Base-by-base conservation (phyloP, 1,284 basidiomycete species). In the Cryptococcus sp. region DNA sequence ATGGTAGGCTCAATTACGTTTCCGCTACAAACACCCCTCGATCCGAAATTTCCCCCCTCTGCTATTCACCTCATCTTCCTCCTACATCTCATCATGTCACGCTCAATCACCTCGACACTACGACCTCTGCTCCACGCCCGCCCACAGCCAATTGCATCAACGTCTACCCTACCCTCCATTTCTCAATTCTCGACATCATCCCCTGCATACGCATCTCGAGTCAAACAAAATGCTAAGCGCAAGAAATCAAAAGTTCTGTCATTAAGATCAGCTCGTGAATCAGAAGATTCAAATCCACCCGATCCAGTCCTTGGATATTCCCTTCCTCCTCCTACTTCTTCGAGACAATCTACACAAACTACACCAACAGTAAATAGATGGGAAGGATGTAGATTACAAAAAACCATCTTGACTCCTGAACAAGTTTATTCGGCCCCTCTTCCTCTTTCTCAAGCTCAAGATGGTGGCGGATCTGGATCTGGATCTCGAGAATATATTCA, bases 181-280 rank as follows among this genome's bases (percentile, higher is more conserved):
- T 24, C 37, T 37, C 25, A 42, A 16, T 62, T 56, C 58, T 66
- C 64, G 42, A 56, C 61, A 49, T 48, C 65, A n/a, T 46, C 66
- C n/a, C 45, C 62, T 10, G 22, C 45, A 22, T 46, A 53, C 36
- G 55, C 52, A 5, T 55, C 57, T 16, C 56, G 55, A 36, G 57
- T 59, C 22, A 61, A 62, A 32, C 53, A 64, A 16, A 46, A 54
- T 10, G 63, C 64, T 18, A 64, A 66, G 37, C 48, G 60, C 23
- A 60, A 62, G 32, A 64, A 64, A 47, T 49, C 55, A 16, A 52
- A 59, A 22, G 60, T 64, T 36, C 50, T 66, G n/a, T 60, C 57
- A 23, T 46, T 60, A 10, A 57, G 54, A 45, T 46, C 54, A n/a
- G 52, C 54, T 7, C 37, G 47, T 25, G 21, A 48, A 19, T 34